A percentile compares a stretch with the other conserved stretches of the same genome.
These are phyloP conservation scores for Mariannaea sp. DNA, from an alignment of 2,329 filamentous ascomycete species.

Conservation along the genomic window DNA sequence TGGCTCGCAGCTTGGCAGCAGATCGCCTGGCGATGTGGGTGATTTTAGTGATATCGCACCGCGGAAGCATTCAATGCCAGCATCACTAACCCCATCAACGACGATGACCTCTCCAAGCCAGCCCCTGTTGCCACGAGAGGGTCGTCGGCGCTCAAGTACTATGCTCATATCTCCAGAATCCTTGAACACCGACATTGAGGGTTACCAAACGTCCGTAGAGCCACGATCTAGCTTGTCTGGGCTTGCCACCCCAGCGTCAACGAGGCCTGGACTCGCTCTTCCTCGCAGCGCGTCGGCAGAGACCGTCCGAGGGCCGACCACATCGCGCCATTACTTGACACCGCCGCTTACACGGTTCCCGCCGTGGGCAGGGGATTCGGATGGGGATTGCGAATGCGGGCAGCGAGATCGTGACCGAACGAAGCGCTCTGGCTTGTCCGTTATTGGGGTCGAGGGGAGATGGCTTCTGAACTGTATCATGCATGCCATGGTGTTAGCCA, in stretches of 20 bases:
- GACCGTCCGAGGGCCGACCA: constrained; percentile 26
- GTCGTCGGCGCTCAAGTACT: not conserved
- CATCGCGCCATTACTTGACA: constrained; percentile 11
- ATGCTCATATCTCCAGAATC: not conserved
- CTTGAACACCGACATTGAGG: not conserved
- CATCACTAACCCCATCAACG: not conserved
- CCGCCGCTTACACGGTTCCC: constrained; percentile 39
- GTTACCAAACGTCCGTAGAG: not conserved
- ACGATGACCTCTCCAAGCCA: not conserved
- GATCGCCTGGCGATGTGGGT: too few species aligned
- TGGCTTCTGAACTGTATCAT: constrained; percentile 29
- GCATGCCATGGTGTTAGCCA: constrained; percentile 36
- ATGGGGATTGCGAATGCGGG: constrained; percentile 21
- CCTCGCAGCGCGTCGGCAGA: constrained; percentile 24
- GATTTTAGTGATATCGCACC: too few species aligned
- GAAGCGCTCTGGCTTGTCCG: constrained; percentile 4
- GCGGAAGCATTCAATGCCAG: too few species aligned
- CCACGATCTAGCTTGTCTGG: not conserved
- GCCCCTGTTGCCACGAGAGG: not conserved
- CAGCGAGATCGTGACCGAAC: constrained; percentile 15
- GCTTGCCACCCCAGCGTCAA: not conserved
- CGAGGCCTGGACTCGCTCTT: not conserved
- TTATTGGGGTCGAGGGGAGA: constrained; percentile 16
- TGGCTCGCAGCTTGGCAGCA: too few species aligned
- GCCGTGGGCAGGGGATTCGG: constrained; percentile 29